Percentiles rank a stretch among this genome's conserved stretches.
Evolutionary conservation across 2,329 filamentous ascomycete species (phyloP).

Genomic region (Monilinia fructigena): DNA sequence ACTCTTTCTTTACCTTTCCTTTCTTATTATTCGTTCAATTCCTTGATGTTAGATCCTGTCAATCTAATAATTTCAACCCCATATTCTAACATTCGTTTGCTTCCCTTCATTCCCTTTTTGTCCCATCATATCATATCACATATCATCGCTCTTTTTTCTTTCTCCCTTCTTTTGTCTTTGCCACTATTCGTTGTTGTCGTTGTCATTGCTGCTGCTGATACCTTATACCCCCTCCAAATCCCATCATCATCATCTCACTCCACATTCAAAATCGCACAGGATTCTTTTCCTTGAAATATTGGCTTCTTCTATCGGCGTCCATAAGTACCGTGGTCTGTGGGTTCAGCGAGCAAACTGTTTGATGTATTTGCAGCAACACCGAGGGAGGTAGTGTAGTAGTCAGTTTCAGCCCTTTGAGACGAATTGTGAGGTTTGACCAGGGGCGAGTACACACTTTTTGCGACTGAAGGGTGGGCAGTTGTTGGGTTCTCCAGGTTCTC

Average conservation of each 20-base stretch:
- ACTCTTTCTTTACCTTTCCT: no score
- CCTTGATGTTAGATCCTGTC: neutral
- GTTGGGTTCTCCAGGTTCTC: conserved; percentile 11
- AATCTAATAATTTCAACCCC: neutral
- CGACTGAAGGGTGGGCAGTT: conserved; percentile 12
- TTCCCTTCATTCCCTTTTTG: neutral
- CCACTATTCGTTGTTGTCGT: neutral
- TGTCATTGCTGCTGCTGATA: neutral
- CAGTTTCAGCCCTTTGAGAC: conserved; percentile 20
- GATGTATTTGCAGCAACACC: neutral
- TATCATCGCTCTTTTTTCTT: neutral
- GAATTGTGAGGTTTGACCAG: neutral
- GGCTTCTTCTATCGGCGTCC: conserved; percentile 11
- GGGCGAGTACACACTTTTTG: conserved; percentile 8
- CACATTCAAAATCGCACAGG: conserved; percentile 6
- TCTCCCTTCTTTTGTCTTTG: neutral
- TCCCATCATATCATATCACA: neutral
- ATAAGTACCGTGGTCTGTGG: conserved; percentile 15
- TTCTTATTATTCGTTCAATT: no score
- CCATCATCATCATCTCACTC: neutral
- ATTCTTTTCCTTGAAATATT: conserved; percentile 14
- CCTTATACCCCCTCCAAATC: neutral
- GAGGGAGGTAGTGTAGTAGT: neutral
- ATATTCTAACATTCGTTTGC: neutral
- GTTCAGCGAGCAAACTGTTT: conserved; percentile 4